Evolutionary conservation across 306 rosid species (phyloP).

Genomic region (Sindora glabra): DNA sequence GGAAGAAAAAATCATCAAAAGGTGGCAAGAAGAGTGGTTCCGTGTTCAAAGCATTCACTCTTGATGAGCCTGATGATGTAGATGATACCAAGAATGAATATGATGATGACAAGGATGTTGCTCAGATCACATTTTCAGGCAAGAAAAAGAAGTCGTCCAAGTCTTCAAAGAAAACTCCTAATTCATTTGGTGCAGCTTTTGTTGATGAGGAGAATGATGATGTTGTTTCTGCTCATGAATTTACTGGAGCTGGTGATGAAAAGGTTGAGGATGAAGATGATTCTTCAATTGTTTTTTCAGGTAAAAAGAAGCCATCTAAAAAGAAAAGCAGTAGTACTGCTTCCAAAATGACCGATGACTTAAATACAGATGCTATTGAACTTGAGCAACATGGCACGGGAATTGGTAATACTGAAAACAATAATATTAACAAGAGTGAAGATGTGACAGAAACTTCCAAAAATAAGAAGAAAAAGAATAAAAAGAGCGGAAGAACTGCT

Average conservation of each 20-base stretch:
- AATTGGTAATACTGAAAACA: slow-evolving; percentile 17
- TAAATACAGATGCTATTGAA: slow-evolving; percentile 27
- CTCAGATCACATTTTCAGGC: slow-evolving; percentile 56
- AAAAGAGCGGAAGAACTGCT: slow-evolving; percentile 88
- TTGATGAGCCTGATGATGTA: slow-evolving; percentile 39
- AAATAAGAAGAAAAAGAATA: slow-evolving; percentile 88
- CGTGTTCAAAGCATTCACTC: slow-evolving; percentile 29
- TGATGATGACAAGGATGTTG: slow-evolving; percentile 50
- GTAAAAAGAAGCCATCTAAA: slow-evolving; percentile 84
- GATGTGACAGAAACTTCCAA: slow-evolving; percentile 59
- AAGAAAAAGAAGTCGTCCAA: slow-evolving; percentile 87
- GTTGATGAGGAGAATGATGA: slow-evolving; percentile 43
- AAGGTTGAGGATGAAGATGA: slow-evolving; percentile 38
- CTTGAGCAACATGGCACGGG: slow-evolving; percentile 33
- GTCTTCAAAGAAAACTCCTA: slow-evolving; percentile 46
- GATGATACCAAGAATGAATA: slow-evolving; percentile 33
- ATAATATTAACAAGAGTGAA: slow-evolving; percentile 37
- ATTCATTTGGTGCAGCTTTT: slow-evolving; percentile 26
- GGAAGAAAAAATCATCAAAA: slow-evolving; percentile 73
- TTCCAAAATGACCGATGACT: slow-evolving; percentile 34
- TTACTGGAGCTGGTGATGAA: slow-evolving; percentile 30
- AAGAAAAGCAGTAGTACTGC: slow-evolving; percentile 45
- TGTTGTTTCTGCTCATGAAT: slow-evolving; percentile 28
- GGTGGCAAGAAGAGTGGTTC: slow-evolving; percentile 45
- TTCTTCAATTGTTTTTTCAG: slow-evolving; percentile 51